Conservation (phyloP, 306 rosid genomes). For the Vicia faba region DNA sequence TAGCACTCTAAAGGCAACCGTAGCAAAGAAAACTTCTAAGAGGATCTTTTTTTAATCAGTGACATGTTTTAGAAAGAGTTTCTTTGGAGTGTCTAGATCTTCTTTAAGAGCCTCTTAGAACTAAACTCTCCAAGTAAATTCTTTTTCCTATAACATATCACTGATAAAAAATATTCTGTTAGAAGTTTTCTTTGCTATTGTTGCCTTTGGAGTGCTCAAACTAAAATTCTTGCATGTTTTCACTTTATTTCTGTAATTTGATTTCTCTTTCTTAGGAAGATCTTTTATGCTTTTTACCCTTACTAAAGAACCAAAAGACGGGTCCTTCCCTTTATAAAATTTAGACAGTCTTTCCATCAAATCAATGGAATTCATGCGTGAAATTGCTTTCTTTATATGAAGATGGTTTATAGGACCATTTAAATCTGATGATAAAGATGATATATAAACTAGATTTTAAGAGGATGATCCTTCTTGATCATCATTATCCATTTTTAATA, state of each 20-base stretch:
- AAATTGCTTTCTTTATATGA: conserved; percentile 67
- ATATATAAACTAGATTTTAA: no score
- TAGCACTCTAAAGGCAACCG: no score
- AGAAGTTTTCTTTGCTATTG: conserved; percentile 71
- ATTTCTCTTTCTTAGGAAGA: conserved; percentile 33
- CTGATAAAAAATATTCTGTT: conserved; percentile 36
- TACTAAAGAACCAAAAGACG: conserved; percentile 65
- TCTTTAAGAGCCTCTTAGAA: no score
- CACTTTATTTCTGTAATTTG: conserved; percentile 48
- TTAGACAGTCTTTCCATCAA: conserved; percentile 81
- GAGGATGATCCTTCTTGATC: no score
- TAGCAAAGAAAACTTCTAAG: no score
- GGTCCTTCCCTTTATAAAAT: conserved; percentile 69
- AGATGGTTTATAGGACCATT: conserved; percentile 73
- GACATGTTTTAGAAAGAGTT: no score
- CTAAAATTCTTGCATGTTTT: conserved; percentile 71
- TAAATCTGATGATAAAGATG: conserved; percentile 26
- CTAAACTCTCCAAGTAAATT: conserved; percentile 38
- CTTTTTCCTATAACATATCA: conserved; percentile 18
- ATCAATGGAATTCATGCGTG: not conserved
- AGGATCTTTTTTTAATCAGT: no score
- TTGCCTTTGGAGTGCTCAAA: conserved; percentile 50
- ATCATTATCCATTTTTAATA: conserved; percentile 45
- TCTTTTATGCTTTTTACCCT: conserved; percentile 62
- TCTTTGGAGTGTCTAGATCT: no score